Evolutionary conservation across 192 early-diverging fungal genomes (phyloP).

Genomic region (Mortierella antarctica): DNA sequence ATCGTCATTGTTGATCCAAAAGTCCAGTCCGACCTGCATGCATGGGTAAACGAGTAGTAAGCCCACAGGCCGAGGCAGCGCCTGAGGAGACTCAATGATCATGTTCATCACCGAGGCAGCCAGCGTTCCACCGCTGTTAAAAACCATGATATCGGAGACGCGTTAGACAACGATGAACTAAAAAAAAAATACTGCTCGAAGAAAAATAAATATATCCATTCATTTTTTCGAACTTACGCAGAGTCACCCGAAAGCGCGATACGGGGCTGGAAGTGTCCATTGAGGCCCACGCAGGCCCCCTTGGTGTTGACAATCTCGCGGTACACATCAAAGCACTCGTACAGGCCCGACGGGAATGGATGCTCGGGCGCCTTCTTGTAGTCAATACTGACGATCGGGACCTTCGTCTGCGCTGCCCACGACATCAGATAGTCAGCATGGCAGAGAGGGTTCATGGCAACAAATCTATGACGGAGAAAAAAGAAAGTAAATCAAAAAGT

Average conservation of each 20-base stretch:
- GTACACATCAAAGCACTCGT: conserved; percentile 95
- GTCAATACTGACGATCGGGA: conserved; percentile 85
- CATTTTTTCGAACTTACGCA: conserved; percentile 72
- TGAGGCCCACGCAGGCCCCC: conserved; percentile 82
- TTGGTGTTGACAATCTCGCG: conserved; percentile 75
- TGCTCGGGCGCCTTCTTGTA: conserved; percentile 96
- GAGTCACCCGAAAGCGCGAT: conserved; percentile 90
- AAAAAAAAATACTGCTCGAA: background rate
- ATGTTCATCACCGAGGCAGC: conserved; percentile 81
- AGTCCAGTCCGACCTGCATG: conserved; percentile 90
- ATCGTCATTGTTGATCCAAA: conserved; percentile 81
- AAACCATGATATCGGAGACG: background rate
- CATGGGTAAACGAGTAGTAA: conserved; percentile 91
- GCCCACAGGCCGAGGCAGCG: conserved; percentile 75
- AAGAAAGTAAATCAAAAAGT: background rate
- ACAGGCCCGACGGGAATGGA: conserved; percentile 91
- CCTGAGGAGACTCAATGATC: conserved; percentile 67
- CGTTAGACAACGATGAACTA: background rate
- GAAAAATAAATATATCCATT: background rate
- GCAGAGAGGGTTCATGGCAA: conserved; percentile 87
- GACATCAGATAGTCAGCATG: conserved; percentile 87
- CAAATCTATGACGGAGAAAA: conserved; percentile 61
- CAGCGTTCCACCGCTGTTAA: conserved; percentile 87
- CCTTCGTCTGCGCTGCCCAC: conserved; percentile 79
- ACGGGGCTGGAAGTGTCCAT: conserved; percentile 71